Conservation (phyloP, 805 yeast genomes). For the Saturnispora quitensis region DNA sequence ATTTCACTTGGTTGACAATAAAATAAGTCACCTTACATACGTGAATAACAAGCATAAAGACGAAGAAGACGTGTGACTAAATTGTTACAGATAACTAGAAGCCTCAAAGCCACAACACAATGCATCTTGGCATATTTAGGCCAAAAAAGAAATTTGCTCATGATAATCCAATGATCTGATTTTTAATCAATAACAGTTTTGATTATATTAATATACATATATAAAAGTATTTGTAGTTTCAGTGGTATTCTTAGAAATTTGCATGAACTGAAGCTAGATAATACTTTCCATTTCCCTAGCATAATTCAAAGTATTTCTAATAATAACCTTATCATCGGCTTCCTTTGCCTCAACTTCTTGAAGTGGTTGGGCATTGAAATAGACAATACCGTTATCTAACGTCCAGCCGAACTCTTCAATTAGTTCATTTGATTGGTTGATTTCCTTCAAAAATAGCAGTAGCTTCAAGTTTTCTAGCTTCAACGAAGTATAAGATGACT, state of each 20-base stretch:
- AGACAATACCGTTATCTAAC: constrained; percentile 41
- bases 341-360: constrained; percentile 12
- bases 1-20: neutral
- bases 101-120: too few species aligned
- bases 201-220: constrained; percentile 2
- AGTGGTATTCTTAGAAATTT: neutral
- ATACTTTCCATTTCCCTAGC: constrained; percentile 92
- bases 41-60: too few species aligned
- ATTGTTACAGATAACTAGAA: too few species aligned
- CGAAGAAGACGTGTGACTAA: too few species aligned
- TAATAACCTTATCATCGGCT: constrained; percentile 38
- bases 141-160: neutral
- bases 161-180: neutral
- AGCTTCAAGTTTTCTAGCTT: constrained; percentile 80
- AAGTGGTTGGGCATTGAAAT: constrained; percentile 27
- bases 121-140: neutral
- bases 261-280: constrained; percentile 34
- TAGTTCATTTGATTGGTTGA: constrained; percentile 44
- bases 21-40: neutral
- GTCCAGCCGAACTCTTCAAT: constrained; percentile 52
- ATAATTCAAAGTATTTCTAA: constrained; percentile 69
- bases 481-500: constrained; percentile 62
- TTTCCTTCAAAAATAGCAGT: constrained; percentile 55
- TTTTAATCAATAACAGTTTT: neutral
- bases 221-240: neutral